A percentile compares a stretch with the other conserved stretches of the same genome.
Conservation (phyloP, 2,329 filamentous ascomycete species). For the Cercospora citrullina region DNA sequence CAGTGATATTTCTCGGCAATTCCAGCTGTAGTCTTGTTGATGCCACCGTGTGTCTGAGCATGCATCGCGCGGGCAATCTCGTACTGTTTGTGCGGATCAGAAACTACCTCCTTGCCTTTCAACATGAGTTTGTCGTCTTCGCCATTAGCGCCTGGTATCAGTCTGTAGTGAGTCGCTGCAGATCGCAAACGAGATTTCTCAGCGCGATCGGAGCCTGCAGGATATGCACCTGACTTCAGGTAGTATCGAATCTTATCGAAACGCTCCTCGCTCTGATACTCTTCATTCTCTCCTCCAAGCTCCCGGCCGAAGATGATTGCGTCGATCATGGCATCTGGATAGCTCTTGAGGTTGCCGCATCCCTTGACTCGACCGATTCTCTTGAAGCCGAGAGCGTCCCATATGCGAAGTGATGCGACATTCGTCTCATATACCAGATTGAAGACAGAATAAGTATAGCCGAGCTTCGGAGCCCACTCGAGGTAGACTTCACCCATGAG, state of each 20-base stretch:
- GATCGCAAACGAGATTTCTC: conserved; percentile 94
- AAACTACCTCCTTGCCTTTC: conserved; percentile 96
- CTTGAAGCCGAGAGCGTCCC: conserved; percentile 91
- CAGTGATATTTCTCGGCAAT: conserved; percentile 96
- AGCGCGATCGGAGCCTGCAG: conserved; percentile 85
- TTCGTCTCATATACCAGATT: conserved; percentile 95
- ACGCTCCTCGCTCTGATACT: conserved; percentile 88
- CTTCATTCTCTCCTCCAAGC: conserved; percentile 65
- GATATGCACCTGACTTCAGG: conserved; percentile 91
- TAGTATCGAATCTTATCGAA: conserved; percentile 99
- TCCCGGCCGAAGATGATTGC: conserved; percentile 63
- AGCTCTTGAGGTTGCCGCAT: conserved; percentile 52
- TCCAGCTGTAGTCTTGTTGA: conserved; percentile 95
- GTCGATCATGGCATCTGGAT: conserved; percentile 49
- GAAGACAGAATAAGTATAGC: conserved; percentile 90
- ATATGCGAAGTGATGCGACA: conserved; percentile 83
- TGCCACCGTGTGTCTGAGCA: conserved; percentile 76
- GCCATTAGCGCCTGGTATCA: conserved; percentile 54
- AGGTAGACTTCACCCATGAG: conserved; percentile 55
- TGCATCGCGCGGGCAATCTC: conserved; percentile 82
- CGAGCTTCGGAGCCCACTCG: conserved; percentile 57
- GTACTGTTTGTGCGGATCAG: conserved; percentile 84
- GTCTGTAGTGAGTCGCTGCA: conserved; percentile 92
- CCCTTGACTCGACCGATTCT: conserved; percentile 75
- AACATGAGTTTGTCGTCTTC: conserved; percentile 81